Evolutionary conservation across 768 basidiomycete species (phyloP).

Genomic region (Lanmaoa pseudosensibilis): DNA sequence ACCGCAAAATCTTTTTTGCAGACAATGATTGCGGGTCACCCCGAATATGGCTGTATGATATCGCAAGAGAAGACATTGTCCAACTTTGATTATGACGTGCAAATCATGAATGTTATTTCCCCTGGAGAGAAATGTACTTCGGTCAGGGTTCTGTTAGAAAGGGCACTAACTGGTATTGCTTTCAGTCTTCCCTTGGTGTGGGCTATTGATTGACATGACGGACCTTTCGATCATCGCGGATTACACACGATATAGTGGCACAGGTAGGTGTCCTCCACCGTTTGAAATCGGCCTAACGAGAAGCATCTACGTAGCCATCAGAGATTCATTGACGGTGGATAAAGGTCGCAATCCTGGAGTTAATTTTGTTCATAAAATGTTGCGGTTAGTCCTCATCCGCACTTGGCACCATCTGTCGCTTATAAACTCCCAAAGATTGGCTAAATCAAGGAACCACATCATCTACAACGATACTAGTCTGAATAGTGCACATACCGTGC

Average conservation of each 20-base stretch:
- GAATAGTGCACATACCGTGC: conserved; percentile 60
- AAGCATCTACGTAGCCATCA: conserved; percentile 47
- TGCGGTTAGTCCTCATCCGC: conserved; percentile 53
- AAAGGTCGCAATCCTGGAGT: conserved; percentile 63
- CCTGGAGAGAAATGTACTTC: conserved; percentile 44
- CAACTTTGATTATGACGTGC: conserved; percentile 70
- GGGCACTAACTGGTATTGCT: neutral
- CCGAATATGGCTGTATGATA: conserved; percentile 92
- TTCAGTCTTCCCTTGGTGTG: conserved; percentile 95
- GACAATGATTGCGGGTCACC: conserved; percentile 81
- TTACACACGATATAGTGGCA: conserved; percentile 64
- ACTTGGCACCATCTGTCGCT: neutral
- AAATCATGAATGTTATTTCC: conserved; percentile 54
- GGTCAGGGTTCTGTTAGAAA: neutral
- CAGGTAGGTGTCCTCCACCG: conserved; percentile 44
- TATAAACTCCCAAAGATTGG: conserved; percentile 46
- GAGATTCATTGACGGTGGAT: conserved; percentile 70
- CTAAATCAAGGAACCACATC: conserved; percentile 72
- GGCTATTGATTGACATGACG: conserved; percentile 71
- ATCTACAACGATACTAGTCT: conserved; percentile 76
- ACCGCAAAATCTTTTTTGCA: conserved; percentile 70
- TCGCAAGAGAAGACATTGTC: conserved; percentile 85
- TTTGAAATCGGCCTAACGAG: neutral
- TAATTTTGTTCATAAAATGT: conserved; percentile 69
- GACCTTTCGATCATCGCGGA: conserved; percentile 80